Conservation (phyloP, 192 early-diverging fungal species). For the Podila horticola region DNA sequence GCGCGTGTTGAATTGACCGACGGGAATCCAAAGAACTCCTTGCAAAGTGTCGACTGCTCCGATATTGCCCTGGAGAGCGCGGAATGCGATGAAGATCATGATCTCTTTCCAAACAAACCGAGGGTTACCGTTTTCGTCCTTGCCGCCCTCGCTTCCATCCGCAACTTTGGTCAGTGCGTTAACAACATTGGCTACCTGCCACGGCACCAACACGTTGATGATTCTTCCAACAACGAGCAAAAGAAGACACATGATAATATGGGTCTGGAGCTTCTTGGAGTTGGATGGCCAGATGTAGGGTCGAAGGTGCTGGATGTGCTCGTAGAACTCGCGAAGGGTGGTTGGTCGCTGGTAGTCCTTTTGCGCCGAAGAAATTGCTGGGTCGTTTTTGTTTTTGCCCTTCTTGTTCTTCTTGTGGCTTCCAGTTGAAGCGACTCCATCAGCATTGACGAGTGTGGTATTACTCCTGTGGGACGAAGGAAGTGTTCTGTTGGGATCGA, state of each 20-base stretch:
- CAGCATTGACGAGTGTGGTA: slow-evolving; percentile 18
- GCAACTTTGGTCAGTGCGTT: slow-evolving; percentile 66
- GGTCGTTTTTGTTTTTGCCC: background rate
- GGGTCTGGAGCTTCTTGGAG: slow-evolving; percentile 64
- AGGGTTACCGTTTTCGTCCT: slow-evolving; percentile 47
- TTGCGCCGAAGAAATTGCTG: slow-evolving; percentile 8
- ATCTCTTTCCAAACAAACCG: slow-evolving; percentile 54
- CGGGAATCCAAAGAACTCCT: slow-evolving; percentile 87
- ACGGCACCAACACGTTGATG: slow-evolving; percentile 86
- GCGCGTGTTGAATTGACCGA: slow-evolving; percentile 70
- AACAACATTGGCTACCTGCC: slow-evolving; percentile 82
- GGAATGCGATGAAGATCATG: slow-evolving; percentile 42
- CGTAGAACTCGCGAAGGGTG: slow-evolving; percentile 40
- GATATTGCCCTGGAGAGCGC: slow-evolving; percentile 60
- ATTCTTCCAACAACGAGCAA: slow-evolving; percentile 70
- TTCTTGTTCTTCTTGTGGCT: slow-evolving; percentile 18
- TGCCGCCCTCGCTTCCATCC: slow-evolving; percentile 28
- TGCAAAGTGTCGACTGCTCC: slow-evolving; percentile 78
- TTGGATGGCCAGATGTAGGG: slow-evolving; percentile 88
- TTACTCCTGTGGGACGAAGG: slow-evolving; percentile 17
- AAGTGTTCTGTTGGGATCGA: background rate
- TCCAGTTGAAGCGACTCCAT: background rate
- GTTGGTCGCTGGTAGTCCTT: slow-evolving; percentile 50
- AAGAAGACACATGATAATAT: slow-evolving; percentile 74
- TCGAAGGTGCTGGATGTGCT: slow-evolving; percentile 42